Percentiles rank a stretch among this genome's conserved stretches.
phyloP scores from a whole-genome alignment of 2,329 filamentous ascomycete genomes.

The Hypoxylon sp. region DNA sequence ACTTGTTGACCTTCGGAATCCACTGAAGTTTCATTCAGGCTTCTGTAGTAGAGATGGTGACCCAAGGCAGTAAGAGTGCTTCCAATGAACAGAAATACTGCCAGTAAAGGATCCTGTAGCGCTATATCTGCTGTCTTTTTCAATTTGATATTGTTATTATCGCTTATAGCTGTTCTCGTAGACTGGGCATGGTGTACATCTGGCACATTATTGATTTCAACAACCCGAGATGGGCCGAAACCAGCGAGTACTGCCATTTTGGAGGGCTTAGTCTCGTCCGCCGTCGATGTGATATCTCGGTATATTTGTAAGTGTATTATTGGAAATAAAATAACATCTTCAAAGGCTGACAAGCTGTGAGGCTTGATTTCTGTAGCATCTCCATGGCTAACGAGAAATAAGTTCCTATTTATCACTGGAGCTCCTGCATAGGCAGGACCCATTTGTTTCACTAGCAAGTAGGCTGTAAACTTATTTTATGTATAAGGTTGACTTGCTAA shows the following conservation, averaged over 20 bases:
- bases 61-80: slow-evolving; percentile 9
- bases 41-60: slow-evolving; percentile 19
- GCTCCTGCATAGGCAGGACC: neutral
- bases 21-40: slow-evolving; percentile 7
- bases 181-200: neutral
- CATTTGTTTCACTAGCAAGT: neutral
- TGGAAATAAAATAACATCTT: neutral
- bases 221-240: neutral
- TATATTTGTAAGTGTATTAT: neutral
- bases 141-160: neutral
- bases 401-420: neutral
- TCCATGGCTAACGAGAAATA: neutral
- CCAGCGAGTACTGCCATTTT: neutral
- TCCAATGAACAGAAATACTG: slow-evolving; percentile 15
- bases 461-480: too few relatives aligned
- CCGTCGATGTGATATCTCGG: too few relatives aligned
- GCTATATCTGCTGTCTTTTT: slow-evolving; percentile 2
- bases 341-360: neutral
- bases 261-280: neutral
- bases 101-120: slow-evolving; percentile 5
- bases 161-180: neutral
- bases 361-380: neutral
- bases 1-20: slow-evolving; percentile 15
- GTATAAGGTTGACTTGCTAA: too few relatives aligned
- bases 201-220: neutral